These are phyloP conservation scores for Acorus calamus DNA, from an alignment of 106 monocot genomes.

Conservation along the genomic window DNA sequence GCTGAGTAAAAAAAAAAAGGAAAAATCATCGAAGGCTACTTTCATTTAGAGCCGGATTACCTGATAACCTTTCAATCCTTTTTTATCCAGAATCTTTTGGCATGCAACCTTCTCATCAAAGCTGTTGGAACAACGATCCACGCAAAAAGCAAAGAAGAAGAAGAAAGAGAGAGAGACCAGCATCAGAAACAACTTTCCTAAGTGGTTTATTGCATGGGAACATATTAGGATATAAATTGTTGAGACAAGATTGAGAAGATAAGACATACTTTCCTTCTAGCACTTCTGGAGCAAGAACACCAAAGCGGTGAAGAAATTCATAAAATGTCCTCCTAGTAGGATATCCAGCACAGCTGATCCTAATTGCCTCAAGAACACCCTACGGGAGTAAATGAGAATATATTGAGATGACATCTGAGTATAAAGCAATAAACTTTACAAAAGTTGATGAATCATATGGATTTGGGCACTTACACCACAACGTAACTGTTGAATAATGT, in stretches of 20 bases:
- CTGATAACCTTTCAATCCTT: conserved; percentile 69
- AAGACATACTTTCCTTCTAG: conserved; percentile 72
- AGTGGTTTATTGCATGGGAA: too few relatives aligned
- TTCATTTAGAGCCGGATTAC: conserved; percentile 16
- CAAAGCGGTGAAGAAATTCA: conserved; percentile 82
- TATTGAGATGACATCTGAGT: too few relatives aligned
- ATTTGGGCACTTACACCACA: conserved; percentile 64
- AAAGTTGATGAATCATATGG: neutral
- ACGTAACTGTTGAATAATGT: conserved; percentile 76
- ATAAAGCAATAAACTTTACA: neutral
- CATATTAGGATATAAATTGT: too few relatives aligned
- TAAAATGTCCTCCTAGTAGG: conserved; percentile 85
- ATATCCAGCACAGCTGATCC: conserved; percentile 94
- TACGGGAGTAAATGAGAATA: conserved; percentile 1
- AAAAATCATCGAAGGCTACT: neutral
- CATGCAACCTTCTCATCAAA: conserved; percentile 68
- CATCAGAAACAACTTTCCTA: conserved; percentile 1
- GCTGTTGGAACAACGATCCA: conserved; percentile 21
- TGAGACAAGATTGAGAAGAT: too few relatives aligned
- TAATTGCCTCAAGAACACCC: conserved; percentile 95
- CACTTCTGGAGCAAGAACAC: conserved; percentile 74
- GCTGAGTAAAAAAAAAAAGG: neutral
- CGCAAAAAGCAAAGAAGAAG: neutral
- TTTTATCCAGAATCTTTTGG: conserved; percentile 71
- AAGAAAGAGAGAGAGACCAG: neutral